phyloP scores from a whole-genome alignment of 2,329 filamentous ascomycete species.

The Aspergillus fumigatiaffinis region DNA sequence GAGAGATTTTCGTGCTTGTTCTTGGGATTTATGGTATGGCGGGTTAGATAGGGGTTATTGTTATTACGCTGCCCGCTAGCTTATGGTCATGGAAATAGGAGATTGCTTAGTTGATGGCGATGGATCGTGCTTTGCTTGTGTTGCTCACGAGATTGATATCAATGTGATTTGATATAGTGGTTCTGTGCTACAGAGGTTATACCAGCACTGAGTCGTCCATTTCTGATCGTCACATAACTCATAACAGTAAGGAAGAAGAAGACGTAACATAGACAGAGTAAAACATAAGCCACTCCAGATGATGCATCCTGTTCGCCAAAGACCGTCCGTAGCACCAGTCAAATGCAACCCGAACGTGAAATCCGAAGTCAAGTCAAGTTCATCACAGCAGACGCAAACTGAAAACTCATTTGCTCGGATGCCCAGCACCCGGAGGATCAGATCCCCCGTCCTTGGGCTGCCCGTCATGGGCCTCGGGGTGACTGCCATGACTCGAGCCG shows the following conservation, averaged over 20 bases:
- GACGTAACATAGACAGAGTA: neutral
- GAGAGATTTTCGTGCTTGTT: neutral
- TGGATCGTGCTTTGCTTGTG: too few relatives aligned
- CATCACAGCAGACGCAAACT: neutral
- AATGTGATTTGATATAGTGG: neutral
- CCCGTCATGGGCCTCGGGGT: neutral
- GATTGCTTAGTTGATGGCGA: too few relatives aligned
- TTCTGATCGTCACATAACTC: neutral
- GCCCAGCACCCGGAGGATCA: neutral
- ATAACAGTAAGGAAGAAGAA: neutral
- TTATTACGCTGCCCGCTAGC: too few relatives aligned
- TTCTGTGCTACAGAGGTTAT: neutral
- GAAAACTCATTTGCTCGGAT: neutral
- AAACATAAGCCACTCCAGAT: neutral
- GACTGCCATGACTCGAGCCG: constrained; percentile 21
- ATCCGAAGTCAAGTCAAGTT: neutral
- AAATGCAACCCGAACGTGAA: neutral
- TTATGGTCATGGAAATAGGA: too few relatives aligned
- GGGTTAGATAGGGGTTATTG: too few relatives aligned
- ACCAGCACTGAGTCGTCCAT: neutral
- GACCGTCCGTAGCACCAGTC: neutral
- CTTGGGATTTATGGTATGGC: neutral
- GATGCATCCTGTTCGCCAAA: neutral
- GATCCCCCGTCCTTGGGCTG: constrained; percentile 1
- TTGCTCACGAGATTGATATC: too few relatives aligned